Conservation (phyloP, 1,139 yeast genomes). For the Zhuliangozyma parablackwelliae region DNA sequence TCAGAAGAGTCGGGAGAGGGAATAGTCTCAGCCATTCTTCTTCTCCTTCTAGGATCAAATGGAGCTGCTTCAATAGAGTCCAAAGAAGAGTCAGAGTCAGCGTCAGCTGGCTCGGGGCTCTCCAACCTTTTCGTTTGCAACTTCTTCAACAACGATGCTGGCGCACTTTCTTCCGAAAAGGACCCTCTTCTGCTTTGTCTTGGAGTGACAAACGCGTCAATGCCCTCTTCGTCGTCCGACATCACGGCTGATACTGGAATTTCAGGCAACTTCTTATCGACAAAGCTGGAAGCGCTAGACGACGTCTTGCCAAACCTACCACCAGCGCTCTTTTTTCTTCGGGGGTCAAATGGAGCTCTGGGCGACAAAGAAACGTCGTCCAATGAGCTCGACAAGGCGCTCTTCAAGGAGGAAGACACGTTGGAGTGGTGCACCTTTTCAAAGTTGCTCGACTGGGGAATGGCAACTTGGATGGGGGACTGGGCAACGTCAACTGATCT, state of each 20-base stretch:
- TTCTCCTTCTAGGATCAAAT: constrained; percentile 9
- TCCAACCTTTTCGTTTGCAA: constrained; percentile 3
- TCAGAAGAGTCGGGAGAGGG: constrained; percentile 11
- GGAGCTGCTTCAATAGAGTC: constrained; percentile 7
- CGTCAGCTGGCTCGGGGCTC: constrained; percentile 2
- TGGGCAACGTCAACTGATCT: constrained; percentile 27
- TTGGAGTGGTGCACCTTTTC: constrained; percentile 5
- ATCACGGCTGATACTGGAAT: background rate
- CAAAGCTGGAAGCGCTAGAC: constrained; percentile 2
- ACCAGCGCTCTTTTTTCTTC: constrained; percentile 9
- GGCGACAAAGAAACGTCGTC: constrained; percentile 6
- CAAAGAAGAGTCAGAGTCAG: constrained; percentile 3
- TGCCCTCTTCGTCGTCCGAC: constrained; percentile 3
- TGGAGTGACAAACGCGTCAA: constrained; percentile 8
- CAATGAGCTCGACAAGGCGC: constrained; percentile 1
- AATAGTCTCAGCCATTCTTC: constrained; percentile 3
- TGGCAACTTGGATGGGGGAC: constrained; percentile 25
- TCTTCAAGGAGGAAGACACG: constrained; percentile 9
- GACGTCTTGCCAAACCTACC: background rate
- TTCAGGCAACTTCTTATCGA: constrained; percentile 1
- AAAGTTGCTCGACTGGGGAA: constrained; percentile 16
- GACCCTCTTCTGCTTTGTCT: constrained; percentile 8
- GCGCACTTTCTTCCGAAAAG: constrained; percentile 6
- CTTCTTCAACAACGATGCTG: constrained; percentile 8
- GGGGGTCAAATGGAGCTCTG: constrained; percentile 14